A percentile compares a stretch with the other conserved stretches of the same genome.
These are phyloP conservation scores for Kodamaea sagamina DNA, from an alignment of 805 yeast genomes.

Conservation along the genomic window DNA sequence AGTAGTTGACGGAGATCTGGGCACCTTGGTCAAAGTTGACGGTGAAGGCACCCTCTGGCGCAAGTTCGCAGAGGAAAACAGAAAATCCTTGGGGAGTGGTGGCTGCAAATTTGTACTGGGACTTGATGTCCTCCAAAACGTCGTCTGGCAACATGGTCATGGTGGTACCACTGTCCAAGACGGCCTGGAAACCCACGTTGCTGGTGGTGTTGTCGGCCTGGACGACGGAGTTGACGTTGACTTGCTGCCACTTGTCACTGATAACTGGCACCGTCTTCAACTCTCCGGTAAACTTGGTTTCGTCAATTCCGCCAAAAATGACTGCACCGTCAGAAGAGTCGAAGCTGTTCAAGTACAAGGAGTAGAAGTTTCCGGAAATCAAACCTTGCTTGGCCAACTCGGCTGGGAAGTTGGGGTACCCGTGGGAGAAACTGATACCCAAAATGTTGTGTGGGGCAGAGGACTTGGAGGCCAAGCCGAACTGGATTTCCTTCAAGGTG, in stretches of 20 bases:
- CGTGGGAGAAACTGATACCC: not conserved
- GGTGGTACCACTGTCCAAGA: constrained; percentile 63
- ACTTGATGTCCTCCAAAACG: not conserved
- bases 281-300: constrained; percentile 58
- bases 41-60: constrained; percentile 9
- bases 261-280: constrained; percentile 30
- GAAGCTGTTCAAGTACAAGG: constrained; percentile 56
- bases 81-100: not conserved
- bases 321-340: constrained; percentile 50
- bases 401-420: constrained; percentile 70
- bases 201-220: constrained; percentile 1
- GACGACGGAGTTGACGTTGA: constrained; percentile 1
- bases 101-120: not conserved
- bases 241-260: not conserved
- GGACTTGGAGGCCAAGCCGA: constrained; percentile 12
- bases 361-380: constrained; percentile 57
- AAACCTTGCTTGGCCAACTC: constrained; percentile 59
- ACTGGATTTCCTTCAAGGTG: constrained; percentile 9
- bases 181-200: constrained; percentile 31
- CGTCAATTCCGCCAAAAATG: constrained; percentile 73
- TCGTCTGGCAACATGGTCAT: constrained; percentile 24
- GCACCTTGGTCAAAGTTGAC: constrained; percentile 10
- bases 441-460: not conserved
- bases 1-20: not conserved
- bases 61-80: not conserved